These are phyloP conservation scores for Coemansia sp. DNA, from an alignment of 192 early-diverging fungal genomes.

Conservation along the genomic window DNA sequence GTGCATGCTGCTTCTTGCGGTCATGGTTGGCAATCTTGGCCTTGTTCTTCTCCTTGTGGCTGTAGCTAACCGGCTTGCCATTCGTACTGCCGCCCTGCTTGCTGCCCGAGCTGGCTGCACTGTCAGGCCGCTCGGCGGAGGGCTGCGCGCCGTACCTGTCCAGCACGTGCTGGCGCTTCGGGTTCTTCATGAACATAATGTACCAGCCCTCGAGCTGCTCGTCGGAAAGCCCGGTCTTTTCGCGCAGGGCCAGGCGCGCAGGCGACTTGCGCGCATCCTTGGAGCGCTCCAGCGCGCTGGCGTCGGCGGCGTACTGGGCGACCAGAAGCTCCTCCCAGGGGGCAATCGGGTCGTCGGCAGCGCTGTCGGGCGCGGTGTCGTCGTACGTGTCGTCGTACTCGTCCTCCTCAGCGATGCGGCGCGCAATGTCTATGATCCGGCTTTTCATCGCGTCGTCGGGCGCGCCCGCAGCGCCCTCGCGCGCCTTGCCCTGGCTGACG, in stretches of 20 bases:
- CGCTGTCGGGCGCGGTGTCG: constrained; percentile 57
- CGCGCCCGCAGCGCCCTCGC: background rate
- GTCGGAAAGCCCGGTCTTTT: constrained; percentile 71
- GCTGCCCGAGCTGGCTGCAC: background rate
- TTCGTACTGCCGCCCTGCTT: background rate
- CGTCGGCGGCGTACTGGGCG: constrained; percentile 54
- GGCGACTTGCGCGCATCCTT: constrained; percentile 57
- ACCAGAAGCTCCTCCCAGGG: constrained; percentile 63
- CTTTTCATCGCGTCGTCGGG: constrained; percentile 24
- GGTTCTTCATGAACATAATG: constrained; percentile 79
- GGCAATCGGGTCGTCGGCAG: constrained; percentile 60
- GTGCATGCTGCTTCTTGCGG: constrained; percentile 66
- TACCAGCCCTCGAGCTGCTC: constrained; percentile 95
- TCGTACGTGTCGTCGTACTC: constrained; percentile 96
- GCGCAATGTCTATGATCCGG: constrained; percentile 44
- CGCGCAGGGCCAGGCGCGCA: constrained; percentile 56
- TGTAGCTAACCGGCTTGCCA: constrained; percentile 16
- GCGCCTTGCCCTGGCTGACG: constrained; percentile 69
- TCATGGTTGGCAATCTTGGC: constrained; percentile 68
- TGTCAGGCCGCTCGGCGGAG: constrained; percentile 5
- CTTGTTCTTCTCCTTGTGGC: constrained; percentile 61
- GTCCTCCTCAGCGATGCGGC: constrained; percentile 65
- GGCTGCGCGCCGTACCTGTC: constrained; percentile 59
- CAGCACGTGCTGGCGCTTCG: constrained; percentile 60
- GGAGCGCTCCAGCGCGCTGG: constrained; percentile 62